These are phyloP conservation scores for Termitomyces sp. DNA, from an alignment of 768 basidiomycete species.

Conservation along the genomic window DNA sequence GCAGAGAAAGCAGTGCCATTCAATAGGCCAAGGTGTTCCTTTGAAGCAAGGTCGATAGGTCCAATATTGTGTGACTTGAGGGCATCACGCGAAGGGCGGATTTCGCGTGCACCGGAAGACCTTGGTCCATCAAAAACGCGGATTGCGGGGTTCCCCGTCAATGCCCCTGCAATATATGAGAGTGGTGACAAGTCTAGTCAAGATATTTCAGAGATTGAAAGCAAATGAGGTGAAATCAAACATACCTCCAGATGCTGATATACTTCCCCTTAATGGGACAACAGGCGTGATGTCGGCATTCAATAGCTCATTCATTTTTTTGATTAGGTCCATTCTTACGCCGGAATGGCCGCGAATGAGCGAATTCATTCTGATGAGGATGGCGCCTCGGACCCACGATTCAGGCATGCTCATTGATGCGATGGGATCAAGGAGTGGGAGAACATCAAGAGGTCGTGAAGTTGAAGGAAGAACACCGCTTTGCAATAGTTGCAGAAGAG, in stretches of 20 bases:
- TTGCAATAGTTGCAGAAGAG: conserved; percentile 85
- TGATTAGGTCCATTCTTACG: conserved; percentile 73
- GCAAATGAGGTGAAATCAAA: conserved; percentile 1
- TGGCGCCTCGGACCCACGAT: conserved; percentile 84
- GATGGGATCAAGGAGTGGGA: conserved; percentile 70
- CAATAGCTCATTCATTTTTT: conserved; percentile 72
- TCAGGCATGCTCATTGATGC: conserved; percentile 74
- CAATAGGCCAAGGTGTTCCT: conserved; percentile 75
- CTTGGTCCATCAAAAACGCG: conserved; percentile 57
- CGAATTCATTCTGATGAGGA: conserved; percentile 84
- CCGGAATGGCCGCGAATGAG: conserved; percentile 87
- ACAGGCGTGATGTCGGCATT: conserved; percentile 68
- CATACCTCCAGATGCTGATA: conserved; percentile 77
- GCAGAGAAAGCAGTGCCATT: conserved; percentile 88
- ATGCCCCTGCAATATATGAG: conserved; percentile 76
- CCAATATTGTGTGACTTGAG: conserved; percentile 53
- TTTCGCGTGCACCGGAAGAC: conserved; percentile 40
- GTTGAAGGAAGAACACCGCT: conserved; percentile 65
- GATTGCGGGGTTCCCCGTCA: conserved; percentile 78
- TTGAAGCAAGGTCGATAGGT: conserved; percentile 63
- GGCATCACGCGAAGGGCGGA: conserved; percentile 51
- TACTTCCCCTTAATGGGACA: conserved; percentile 78
- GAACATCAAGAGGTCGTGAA: conserved; percentile 35
- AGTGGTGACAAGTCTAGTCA: conserved; percentile 65
- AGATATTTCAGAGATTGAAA: background rate